Conservation (phyloP, 2,329 filamentous ascomycete genomes). For the Exophiala sp. region DNA sequence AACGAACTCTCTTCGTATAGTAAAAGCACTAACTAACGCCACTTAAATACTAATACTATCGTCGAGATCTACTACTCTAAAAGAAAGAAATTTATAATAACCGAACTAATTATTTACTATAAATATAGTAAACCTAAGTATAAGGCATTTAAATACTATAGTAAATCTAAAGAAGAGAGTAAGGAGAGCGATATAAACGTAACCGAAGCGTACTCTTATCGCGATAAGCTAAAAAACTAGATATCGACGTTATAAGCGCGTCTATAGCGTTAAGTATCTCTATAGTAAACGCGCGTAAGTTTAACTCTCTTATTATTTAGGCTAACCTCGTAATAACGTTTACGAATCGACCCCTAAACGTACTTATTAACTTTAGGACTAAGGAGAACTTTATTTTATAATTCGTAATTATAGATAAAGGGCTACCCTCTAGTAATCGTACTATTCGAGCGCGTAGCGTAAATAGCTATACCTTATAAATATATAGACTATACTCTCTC, state of each 20-base stretch:
- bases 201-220: not conserved
- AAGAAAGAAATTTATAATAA: too few species aligned
- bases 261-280: not conserved
- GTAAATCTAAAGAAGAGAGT: not conserved
- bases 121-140: not conserved
- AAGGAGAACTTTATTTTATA: conserved; percentile 9
- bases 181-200: not conserved
- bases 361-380: not conserved
- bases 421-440: not conserved
- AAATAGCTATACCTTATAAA: conserved; percentile 2
- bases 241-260: not conserved
- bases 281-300: not conserved
- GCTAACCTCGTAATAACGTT: not conserved
- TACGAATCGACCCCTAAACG: not conserved
- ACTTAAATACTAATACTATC: too few species aligned
- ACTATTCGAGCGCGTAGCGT: not conserved
- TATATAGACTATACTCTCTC: not conserved
- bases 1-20: too few species aligned
- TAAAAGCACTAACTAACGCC: too few species aligned
- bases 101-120: not conserved
- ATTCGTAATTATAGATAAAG: conserved; percentile 1
- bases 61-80: too few species aligned
- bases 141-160: not conserved
- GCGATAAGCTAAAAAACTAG: not conserved
- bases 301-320: not conserved